These are phyloP conservation scores for Aotearoamyces nothofagi DNA, from an alignment of 2,329 filamentous ascomycete species.

Conservation along the genomic window DNA sequence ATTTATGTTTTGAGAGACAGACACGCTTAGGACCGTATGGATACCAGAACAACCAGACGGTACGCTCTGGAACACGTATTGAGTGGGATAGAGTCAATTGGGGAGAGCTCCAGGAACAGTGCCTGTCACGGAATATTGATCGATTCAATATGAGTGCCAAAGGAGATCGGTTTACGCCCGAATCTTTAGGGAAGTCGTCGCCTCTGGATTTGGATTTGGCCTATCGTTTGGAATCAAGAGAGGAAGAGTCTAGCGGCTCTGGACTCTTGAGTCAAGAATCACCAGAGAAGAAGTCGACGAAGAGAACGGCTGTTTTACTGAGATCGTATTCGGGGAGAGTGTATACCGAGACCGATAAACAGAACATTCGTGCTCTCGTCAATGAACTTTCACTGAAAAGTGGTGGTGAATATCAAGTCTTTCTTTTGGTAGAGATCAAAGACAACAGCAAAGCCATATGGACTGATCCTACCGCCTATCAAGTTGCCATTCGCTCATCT, in stretches of 20 bases:
- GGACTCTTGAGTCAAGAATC: constrained; percentile 1
- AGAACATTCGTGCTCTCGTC: constrained; percentile 65
- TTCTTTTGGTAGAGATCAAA: constrained; percentile 67
- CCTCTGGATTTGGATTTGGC: background rate
- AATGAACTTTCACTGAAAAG: constrained; percentile 62
- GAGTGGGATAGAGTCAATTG: constrained; percentile 54
- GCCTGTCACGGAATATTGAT: constrained; percentile 47
- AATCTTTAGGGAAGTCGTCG: constrained; percentile 17
- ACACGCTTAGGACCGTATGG: constrained; percentile 56
- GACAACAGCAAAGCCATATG: constrained; percentile 42
- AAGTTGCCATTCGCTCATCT: constrained; percentile 40
- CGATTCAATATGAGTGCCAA: constrained; percentile 29
- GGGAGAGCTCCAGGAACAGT: constrained; percentile 54
- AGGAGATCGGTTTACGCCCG: constrained; percentile 2
- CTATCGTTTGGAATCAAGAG: background rate
- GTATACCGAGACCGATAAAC: constrained; percentile 66
- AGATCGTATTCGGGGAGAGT: constrained; percentile 61
- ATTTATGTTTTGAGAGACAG: constrained; percentile 53
- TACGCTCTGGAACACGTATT: constrained; percentile 18
- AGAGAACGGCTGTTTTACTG: constrained; percentile 58
- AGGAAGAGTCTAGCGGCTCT: constrained; percentile 25
- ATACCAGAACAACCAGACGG: constrained; percentile 14
- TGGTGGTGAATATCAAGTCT: constrained; percentile 69
- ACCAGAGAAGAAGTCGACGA: constrained; percentile 20
- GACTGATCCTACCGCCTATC: constrained; percentile 41